Base-by-base conservation (phyloP, 75 land plant genomes). In the Larix kaempferi region DNA sequence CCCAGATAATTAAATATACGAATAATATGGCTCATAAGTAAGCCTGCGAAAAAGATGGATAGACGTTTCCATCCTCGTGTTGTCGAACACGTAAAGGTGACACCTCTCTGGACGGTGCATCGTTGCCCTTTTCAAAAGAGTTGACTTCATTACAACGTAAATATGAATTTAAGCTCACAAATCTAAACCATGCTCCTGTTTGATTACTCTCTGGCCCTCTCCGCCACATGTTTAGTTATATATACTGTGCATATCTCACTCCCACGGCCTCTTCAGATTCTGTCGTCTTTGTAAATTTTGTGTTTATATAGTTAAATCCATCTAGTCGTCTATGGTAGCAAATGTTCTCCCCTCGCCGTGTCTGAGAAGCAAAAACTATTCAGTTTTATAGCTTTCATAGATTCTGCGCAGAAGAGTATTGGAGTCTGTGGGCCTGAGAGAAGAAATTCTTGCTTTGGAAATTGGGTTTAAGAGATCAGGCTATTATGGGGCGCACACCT, bases 401-500 rank as follows among this genome's bases (percentile, higher is more conserved):
- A 29, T 29, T 29, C 33, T 29, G 33, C 33, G 1, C 33, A 29
- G 33, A 29, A 29, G 33, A 29, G 33, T 0, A 29, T 29, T 29
- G 33, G 1, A 29, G 33, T 29, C 33, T 29, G 1, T 1, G 17
- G 15, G 29, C 10, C 26, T 23, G 29, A 64, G 29, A 64, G 17
- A 10, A 14, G 7, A 15, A 35, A 10, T 66, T 2, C 29, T 35
- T 35, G 17, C 0, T 3, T 29, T 35, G 4, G 71, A 27, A 27
- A 19, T 66, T 14, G 71, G 4, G 41, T 4, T 13, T 25, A 25
- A 25, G 33, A 62, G 33, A 62, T 12, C 17, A 33, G 71, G 39
- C 21, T 66, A 37, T 17, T 35, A 76, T 76, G 80, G 80, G 57
- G 26, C 23, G 80, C 0, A 29, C 63, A n/a, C 80, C 80, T 3